Evolutionary conservation across 2,329 filamentous ascomycete species (phyloP), one percentile per base, ranked within the genome.

Genomic region (Fusarium odoratissimum): DNA sequence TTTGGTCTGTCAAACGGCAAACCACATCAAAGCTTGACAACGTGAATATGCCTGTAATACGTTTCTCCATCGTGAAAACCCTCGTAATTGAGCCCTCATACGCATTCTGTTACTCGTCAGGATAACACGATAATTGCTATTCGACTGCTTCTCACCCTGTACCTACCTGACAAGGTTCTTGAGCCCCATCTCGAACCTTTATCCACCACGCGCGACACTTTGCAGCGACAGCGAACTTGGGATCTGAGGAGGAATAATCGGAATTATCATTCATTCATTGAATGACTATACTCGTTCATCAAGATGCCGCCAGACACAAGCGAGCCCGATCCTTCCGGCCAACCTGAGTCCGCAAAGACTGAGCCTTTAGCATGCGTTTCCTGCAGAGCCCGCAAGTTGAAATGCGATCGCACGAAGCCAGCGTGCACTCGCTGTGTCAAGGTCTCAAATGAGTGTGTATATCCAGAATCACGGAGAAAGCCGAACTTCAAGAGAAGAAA

Each of bases 391-490:
- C 88, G 95, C 75, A 98, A 98, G 83, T 85, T 97, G 75, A 92
- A 93, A 82, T 98, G 95, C 83, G 95, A 98, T 82, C 92, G 95
- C 35, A 86, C 85, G 51, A 93, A 91, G 78, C 95, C 95, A 21
- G 89, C 90, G 31, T 98, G 95, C 78, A 89, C 90, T 45, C 95
- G 95, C 25, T 98, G 95, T 81, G 85, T 89, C 60, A 90, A 93
- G 73, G 83, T 95, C 51, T 88, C 90, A 58, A 91, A 92, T 79
- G 91, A 93, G 59, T 98, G 95, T 82, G 88, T 93, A 62, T 98
- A 97, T 81, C 95, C 97, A 69, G 94, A 97, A 83, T 93, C 95
- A 62, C 88, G 95, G 78, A 91, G 94, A 83, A 97, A 97, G 84
- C 93, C 94, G 61, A 93, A 94, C 8, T 92, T 93, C 25, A 97